Evolutionary conservation across 169 alveolate species (phyloP).

Genomic region (Babesia gibsoni): DNA sequence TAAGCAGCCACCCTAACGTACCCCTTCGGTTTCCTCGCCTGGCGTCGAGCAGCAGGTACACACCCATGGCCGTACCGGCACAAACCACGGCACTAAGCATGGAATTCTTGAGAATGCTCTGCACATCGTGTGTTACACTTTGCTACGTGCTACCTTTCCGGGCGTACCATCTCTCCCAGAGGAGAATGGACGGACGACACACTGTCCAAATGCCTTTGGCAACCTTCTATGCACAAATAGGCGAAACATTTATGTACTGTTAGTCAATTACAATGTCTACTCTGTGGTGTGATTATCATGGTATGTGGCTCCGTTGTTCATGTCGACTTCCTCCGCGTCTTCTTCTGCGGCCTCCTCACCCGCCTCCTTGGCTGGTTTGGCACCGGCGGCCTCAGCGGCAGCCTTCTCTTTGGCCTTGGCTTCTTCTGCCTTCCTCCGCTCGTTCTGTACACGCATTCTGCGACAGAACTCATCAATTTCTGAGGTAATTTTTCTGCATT

Average conservation of each 20-base stretch:
- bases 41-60: slow-evolving; percentile 13
- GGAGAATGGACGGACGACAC: slow-evolving; percentile 13
- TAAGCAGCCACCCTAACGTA: neutral
- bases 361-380: slow-evolving; percentile 35
- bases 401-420: slow-evolving; percentile 41
- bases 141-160: neutral
- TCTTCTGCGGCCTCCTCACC: slow-evolving; percentile 44
- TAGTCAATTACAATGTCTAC: neutral
- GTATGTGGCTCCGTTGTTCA: slow-evolving; percentile 3
- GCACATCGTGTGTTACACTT: neutral
- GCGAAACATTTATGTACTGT: neutral
- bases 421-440: slow-evolving; percentile 60
- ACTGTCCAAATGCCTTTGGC: neutral
- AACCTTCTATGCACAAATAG: neutral
- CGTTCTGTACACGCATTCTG: slow-evolving; percentile 59
- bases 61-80: slow-evolving; percentile 16
- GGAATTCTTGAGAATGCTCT: slow-evolving; percentile 7
- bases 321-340: slow-evolving; percentile 11
- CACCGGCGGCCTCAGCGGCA: slow-evolving; percentile 39
- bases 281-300: neutral
- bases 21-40: slow-evolving; percentile 8
- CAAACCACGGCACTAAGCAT: neutral
- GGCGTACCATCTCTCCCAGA: neutral
- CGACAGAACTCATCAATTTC: slow-evolving; percentile 65
- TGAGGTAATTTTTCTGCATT: slow-evolving; percentile 39